Conservation (phyloP, 202 grass and related monocot genomes). For the Zizania palustris region DNA sequence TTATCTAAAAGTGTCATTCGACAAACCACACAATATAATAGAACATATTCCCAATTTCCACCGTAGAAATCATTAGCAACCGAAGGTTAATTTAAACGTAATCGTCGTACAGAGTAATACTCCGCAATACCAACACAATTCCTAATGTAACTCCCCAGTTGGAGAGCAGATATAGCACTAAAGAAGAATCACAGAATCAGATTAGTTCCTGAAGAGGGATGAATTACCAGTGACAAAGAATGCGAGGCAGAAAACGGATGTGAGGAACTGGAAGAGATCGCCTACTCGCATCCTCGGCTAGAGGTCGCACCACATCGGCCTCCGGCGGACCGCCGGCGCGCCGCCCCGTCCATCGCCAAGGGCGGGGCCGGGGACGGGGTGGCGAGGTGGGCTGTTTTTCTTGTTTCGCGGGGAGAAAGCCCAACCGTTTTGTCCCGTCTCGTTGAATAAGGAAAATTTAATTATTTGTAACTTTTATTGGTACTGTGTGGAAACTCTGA, state of each 20-base stretch:
- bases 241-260: conserved; percentile 41
- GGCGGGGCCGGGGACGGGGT: background rate
- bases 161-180: conserved; percentile 13
- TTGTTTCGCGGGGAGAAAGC: background rate
- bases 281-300: conserved; percentile 48
- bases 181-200: conserved; percentile 1
- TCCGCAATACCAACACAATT: background rate
- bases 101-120: background rate
- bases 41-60: background rate
- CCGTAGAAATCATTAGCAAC: background rate
- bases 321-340: background rate
- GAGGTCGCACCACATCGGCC: conserved; percentile 33
- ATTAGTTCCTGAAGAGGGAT: background rate
- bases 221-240: conserved; percentile 61
- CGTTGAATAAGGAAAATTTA: too few species aligned
- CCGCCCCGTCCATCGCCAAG: conserved; percentile 18
- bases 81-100: background rate
- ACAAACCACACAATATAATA: background rate
- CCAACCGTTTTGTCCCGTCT: background rate
- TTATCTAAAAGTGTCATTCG: background rate
- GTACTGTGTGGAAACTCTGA: too few species aligned
- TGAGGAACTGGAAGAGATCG: conserved; percentile 38
- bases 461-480: too few species aligned
- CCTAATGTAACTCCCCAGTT: background rate
- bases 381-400: background rate